These are phyloP conservation scores for Curvularia sp. DNA, from an alignment of 2,329 filamentous ascomycete species.

Conservation along the genomic window DNA sequence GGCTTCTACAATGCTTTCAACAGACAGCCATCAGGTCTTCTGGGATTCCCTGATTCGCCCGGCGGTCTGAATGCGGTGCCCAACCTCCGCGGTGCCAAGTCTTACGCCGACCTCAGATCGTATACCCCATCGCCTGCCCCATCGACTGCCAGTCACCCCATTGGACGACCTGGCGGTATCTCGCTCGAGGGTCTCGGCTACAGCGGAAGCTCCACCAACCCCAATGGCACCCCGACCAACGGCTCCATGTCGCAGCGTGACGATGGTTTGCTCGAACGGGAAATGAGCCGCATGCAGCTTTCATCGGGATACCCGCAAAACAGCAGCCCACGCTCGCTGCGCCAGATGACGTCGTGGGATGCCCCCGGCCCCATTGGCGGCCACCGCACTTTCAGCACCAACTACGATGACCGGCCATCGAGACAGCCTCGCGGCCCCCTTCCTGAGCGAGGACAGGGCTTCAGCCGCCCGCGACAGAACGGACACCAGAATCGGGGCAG, in stretches of 20 bases:
- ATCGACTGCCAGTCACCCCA: slow-evolving; percentile 86
- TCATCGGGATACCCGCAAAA: slow-evolving; percentile 56
- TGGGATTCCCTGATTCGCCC: slow-evolving; percentile 81
- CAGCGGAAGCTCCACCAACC: slow-evolving; percentile 68
- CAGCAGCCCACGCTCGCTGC: slow-evolving; percentile 64
- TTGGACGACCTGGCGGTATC: slow-evolving; percentile 67
- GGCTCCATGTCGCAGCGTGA: slow-evolving; percentile 60
- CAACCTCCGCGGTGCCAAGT: slow-evolving; percentile 91
- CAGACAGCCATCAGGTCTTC: slow-evolving; percentile 79
- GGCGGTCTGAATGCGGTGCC: slow-evolving; percentile 70
- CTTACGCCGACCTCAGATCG: slow-evolving; percentile 91
- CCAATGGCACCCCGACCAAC: slow-evolving; percentile 68
- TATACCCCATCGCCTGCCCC: slow-evolving; percentile 93
- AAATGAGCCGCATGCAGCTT: slow-evolving; percentile 66
- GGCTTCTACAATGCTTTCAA: slow-evolving; percentile 78
- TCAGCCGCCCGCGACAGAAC: slow-evolving; percentile 63
- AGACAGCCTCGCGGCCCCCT: slow-evolving; percentile 68
- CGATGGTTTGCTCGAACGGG: slow-evolving; percentile 67
- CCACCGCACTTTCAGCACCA: slow-evolving; percentile 67
- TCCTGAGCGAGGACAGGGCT: slow-evolving; percentile 66
- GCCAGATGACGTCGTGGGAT: slow-evolving; percentile 68
- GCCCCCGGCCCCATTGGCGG: slow-evolving; percentile 68
- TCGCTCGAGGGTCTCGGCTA: slow-evolving; percentile 51
- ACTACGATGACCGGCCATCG: slow-evolving; percentile 65
- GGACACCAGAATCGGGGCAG: slow-evolving; percentile 68